Percentiles rank a stretch among this genome's conserved stretches.
Conservation (phyloP, 1,139 yeast species). For the Meyerozyma guilliermondii region DNA sequence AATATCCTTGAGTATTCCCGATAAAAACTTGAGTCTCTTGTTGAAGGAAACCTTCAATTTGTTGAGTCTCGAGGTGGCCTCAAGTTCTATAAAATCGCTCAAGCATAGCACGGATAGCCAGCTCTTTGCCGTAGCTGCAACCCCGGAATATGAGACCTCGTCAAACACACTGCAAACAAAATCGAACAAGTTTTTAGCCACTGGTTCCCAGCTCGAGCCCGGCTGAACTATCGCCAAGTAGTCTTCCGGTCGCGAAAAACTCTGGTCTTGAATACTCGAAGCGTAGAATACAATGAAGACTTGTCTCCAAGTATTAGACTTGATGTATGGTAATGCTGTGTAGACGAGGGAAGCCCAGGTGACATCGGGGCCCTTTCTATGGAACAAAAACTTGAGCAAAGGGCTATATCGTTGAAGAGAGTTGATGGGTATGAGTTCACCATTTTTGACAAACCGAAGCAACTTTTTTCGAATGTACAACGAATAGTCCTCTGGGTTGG, state of each 20-base stretch:
- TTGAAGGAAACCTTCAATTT: constrained; percentile 29
- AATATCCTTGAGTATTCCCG: constrained; percentile 29
- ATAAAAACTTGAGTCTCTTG: constrained; percentile 30
- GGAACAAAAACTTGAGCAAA: constrained; percentile 44
- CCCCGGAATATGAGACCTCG: constrained; percentile 20
- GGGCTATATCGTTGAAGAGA: constrained; percentile 41
- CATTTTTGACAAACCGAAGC: constrained; percentile 26
- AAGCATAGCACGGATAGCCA: constrained; percentile 34
- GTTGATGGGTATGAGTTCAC: constrained; percentile 33
- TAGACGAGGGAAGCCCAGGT: constrained; percentile 15
- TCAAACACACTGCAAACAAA: constrained; percentile 28
- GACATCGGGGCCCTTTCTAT: constrained; percentile 29
- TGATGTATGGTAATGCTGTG: constrained; percentile 35
- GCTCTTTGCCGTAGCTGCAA: constrained; percentile 26
- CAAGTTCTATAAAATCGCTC: constrained; percentile 32
- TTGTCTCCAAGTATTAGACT: constrained; percentile 51
- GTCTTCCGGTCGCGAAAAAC: constrained; percentile 52
- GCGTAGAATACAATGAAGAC: constrained; percentile 48
- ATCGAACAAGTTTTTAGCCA: constrained; percentile 31
- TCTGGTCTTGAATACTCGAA: constrained; percentile 49
- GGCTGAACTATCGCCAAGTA: constrained; percentile 27
- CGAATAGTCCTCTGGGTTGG: constrained; percentile 50
- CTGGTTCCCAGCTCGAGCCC: constrained; percentile 21
- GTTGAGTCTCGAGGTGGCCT: constrained; percentile 20
- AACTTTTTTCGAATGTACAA: constrained; percentile 33